Percentiles rank a stretch among this genome's conserved stretches.
Evolutionary conservation across 805 yeast species (phyloP).

Genomic region (Saccharomyces jurei): DNA sequence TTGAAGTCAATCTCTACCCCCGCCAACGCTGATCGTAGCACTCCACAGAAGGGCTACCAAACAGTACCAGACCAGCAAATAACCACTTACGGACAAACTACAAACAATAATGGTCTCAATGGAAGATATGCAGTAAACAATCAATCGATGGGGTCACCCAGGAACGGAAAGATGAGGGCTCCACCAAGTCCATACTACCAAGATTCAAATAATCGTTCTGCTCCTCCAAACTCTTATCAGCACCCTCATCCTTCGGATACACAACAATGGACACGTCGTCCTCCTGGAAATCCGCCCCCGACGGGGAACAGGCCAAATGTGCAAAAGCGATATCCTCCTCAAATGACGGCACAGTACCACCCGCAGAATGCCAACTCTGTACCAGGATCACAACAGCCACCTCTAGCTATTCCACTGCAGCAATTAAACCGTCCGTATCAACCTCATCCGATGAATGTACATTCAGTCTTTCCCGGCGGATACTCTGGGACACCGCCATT

Average conservation of each 20-base stretch:
- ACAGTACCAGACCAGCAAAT: not conserved
- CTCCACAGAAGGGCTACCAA: not conserved
- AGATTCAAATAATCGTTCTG: not conserved
- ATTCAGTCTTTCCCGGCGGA: not conserved
- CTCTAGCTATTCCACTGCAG: slow-evolving; percentile 3
- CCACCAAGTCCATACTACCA: slow-evolving; percentile 2
- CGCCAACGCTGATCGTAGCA: not conserved
- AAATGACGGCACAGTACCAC: not conserved
- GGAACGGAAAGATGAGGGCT: not conserved
- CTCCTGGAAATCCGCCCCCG: not conserved
- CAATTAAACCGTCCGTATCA: not conserved
- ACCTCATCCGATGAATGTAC: not conserved
- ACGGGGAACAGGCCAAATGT: not conserved
- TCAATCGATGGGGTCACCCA: not conserved
- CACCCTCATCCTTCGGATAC: not conserved
- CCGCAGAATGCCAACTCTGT: slow-evolving; percentile 5
- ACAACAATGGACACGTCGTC: not conserved
- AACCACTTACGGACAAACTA: not conserved
- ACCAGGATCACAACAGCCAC: slow-evolving; percentile 6
- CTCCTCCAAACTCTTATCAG: slow-evolving; percentile 1
- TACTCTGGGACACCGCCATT: not conserved
- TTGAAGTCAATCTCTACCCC: not conserved
- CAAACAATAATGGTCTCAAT: not conserved
- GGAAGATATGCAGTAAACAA: not conserved
- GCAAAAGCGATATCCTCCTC: not conserved